phyloP scores from a whole-genome alignment of 2,329 filamentous ascomycete species.

The Aotearoamyces nothofagi region DNA sequence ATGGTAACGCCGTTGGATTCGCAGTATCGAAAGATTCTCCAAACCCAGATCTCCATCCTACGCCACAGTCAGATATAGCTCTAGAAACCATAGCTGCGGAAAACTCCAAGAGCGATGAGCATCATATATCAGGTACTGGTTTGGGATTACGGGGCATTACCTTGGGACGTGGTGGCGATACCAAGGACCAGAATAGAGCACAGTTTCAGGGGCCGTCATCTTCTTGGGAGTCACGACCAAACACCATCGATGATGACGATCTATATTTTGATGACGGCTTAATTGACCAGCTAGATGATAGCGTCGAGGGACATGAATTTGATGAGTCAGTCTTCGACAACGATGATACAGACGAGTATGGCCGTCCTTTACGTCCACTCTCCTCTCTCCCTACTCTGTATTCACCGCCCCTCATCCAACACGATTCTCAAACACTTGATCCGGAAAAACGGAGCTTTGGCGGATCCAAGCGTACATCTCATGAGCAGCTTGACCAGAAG shows the following conservation, averaged over 20 bases:
- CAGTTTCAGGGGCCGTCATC: no score
- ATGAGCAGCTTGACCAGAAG: background rate
- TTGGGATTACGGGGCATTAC: slow-evolving; percentile 9
- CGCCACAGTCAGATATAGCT: background rate
- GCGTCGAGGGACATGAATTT: slow-evolving; percentile 38
- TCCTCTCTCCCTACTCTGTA: slow-evolving; percentile 16
- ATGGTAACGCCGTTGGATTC: slow-evolving; percentile 40
- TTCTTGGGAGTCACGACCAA: no score
- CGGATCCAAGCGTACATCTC: background rate
- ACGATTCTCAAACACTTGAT: slow-evolving; percentile 7
- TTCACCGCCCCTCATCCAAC: slow-evolving; percentile 11
- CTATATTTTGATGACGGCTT: slow-evolving; percentile 55
- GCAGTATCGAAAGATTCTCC: slow-evolving; percentile 23
- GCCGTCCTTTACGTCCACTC: slow-evolving; percentile 34
- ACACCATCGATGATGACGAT: slow-evolving; percentile 37
- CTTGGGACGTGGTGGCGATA: slow-evolving; percentile 8
- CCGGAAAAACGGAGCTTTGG: slow-evolving; percentile 1
- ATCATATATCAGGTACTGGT: background rate
- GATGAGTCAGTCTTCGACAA: slow-evolving; percentile 63
- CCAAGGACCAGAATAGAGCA: no score
- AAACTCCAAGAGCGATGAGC: no score
- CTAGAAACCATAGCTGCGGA: no score
- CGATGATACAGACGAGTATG: slow-evolving; percentile 46
- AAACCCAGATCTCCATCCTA: slow-evolving; percentile 3
- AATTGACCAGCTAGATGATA: slow-evolving; percentile 28